A percentile compares a stretch with the other conserved stretches of the same genome.
These are phyloP conservation scores for Aspergillus sp. DNA, from an alignment of 2,329 filamentous ascomycete species.

Conservation along the genomic window DNA sequence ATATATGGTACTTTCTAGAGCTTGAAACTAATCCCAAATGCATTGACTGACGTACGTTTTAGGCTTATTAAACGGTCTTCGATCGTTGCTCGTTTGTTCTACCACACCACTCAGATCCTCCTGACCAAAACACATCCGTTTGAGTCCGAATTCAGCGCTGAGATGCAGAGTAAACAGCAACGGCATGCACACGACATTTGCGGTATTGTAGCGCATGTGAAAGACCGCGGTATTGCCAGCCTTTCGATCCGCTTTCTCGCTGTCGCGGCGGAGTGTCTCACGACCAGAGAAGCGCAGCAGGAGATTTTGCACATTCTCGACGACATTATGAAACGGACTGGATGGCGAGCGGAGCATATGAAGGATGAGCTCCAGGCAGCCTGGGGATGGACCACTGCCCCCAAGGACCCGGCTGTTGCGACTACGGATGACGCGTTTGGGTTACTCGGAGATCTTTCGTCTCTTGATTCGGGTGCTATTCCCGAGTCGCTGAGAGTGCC, in stretches of 20 bases:
- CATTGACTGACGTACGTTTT: conserved; percentile 6
- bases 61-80: conserved; percentile 81
- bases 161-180: conserved; percentile 68
- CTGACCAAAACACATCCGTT: conserved; percentile 77
- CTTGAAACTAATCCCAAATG: neutral
- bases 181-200: conserved; percentile 82
- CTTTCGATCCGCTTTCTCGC: conserved; percentile 77
- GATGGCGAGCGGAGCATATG: conserved; percentile 74
- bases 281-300: conserved; percentile 67
- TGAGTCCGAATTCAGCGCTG: conserved; percentile 55
- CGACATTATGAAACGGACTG: conserved; percentile 70
- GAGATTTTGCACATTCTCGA: conserved; percentile 77
- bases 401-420: conserved; percentile 27
- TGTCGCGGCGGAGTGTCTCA: conserved; percentile 72
- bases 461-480: conserved; percentile 8
- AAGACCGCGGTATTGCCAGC: conserved; percentile 75
- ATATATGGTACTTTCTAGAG: conserved; percentile 65
- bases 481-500: conserved; percentile 26
- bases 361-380: conserved; percentile 68
- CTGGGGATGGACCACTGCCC: conserved; percentile 67
- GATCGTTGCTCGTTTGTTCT: conserved; percentile 79
- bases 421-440: conserved; percentile 10
- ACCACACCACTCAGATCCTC: conserved; percentile 80
- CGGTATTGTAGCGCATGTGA: conserved; percentile 81
- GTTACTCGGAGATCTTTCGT: conserved; percentile 10